Conservation (phyloP, 495 filamentous ascomycete species). For the Neurospora sp. region DNA sequence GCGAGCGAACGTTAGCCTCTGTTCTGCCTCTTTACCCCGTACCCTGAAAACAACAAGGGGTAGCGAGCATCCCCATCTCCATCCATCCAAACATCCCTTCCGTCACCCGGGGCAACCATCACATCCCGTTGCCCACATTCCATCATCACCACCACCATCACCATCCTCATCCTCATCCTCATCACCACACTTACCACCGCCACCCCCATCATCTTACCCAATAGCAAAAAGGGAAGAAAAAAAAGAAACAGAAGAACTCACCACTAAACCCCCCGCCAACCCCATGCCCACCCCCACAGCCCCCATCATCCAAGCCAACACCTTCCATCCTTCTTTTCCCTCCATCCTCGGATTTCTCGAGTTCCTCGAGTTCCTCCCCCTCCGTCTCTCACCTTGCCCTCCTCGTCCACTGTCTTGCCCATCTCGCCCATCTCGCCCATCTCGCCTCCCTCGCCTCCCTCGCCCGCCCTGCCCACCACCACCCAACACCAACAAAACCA, state of each 20-base stretch:
- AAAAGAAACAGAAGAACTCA: slow-evolving; percentile 35
- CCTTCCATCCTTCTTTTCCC: slow-evolving; percentile 60
- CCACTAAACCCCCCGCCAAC: slow-evolving; percentile 66
- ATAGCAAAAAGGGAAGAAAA: not conserved
- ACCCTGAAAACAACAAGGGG: not conserved
- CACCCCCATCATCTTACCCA: not conserved
- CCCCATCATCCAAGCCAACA: slow-evolving; percentile 54
- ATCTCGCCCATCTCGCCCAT: too few relatives aligned
- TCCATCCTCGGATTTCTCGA: too few relatives aligned
- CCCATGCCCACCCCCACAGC: slow-evolving; percentile 52
- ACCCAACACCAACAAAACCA: slow-evolving; percentile 32
- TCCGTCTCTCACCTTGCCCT: slow-evolving; percentile 31
- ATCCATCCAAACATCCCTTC: not conserved
- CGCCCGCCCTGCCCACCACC: slow-evolving; percentile 40
- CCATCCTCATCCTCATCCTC: not conserved
- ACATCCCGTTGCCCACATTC: slow-evolving; percentile 1
- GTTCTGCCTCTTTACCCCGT: not conserved
- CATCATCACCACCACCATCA: not conserved
- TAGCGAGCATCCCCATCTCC: not conserved
- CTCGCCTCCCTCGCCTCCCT: too few relatives aligned
- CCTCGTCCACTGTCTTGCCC: too few relatives aligned
- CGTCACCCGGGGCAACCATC: not conserved
- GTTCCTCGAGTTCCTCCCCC: not conserved
- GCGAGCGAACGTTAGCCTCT: not conserved
- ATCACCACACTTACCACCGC: not conserved